These are phyloP conservation scores for Vickermania ingenoplastis DNA, from an alignment of 208 protist genomes.

Conservation along the genomic window DNA sequence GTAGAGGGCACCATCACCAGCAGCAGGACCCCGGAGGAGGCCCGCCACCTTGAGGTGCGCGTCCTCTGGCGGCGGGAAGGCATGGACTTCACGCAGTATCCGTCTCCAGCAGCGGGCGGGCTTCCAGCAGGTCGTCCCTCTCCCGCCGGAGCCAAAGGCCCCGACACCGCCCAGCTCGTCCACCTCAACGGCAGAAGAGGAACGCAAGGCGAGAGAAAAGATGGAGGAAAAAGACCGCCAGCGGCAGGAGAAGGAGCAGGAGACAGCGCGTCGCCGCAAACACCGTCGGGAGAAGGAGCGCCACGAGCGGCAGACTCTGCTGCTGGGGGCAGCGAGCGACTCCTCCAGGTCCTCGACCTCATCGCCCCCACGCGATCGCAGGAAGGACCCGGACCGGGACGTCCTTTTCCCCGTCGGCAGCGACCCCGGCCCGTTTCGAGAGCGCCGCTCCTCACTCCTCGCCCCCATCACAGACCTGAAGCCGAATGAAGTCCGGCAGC, in stretches of 20 bases:
- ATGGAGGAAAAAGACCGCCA: not conserved
- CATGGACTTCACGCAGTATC: too few species aligned
- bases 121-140: not conserved
- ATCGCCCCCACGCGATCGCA: too few species aligned
- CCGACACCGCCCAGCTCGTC: not conserved
- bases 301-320: not conserved
- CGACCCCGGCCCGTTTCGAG: not conserved
- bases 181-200: not conserved
- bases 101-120: not conserved
- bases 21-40: not conserved
- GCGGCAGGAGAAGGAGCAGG: not conserved
- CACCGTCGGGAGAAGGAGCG: not conserved
- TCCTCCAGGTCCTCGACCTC: too few species aligned
- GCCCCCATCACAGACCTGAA: constrained; percentile 30
- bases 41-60: too few species aligned
- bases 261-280: too few species aligned
- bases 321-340: not conserved
- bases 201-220: not conserved
- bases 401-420: too few species aligned
- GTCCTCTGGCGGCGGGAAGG: too few species aligned
- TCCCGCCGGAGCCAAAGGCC: too few species aligned
- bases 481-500: constrained; percentile 15
- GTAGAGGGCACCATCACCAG: not conserved
- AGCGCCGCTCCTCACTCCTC: constrained; percentile 15
- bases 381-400: not conserved